These are phyloP conservation scores for Penicillium cinerascens DNA, from an alignment of 495 filamentous ascomycete species.

Conservation along the genomic window DNA sequence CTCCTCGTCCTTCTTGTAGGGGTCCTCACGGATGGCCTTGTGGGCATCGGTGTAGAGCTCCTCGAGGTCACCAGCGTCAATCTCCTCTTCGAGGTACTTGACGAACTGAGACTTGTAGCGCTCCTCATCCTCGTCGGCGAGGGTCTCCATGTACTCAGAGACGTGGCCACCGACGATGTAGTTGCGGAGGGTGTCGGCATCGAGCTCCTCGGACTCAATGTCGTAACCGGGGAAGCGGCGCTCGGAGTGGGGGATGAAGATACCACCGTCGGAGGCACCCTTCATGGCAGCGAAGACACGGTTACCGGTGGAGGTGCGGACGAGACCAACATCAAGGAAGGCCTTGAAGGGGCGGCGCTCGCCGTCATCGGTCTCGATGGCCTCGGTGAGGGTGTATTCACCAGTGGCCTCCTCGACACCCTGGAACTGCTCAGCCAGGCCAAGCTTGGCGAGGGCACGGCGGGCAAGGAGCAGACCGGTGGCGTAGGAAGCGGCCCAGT, in stretches of 20 bases:
- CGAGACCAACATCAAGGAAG: conserved; percentile 95
- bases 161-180: conserved; percentile 99
- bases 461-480: conserved; percentile 96
- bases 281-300: conserved; percentile 99
- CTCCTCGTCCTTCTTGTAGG: conserved; percentile 87
- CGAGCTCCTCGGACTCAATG: conserved; percentile 94
- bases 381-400: conserved; percentile 91
- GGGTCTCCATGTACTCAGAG: conserved; percentile 99
- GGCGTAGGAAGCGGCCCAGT: conserved; percentile 98
- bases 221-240: conserved; percentile 99
- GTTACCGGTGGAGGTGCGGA: conserved; percentile 94
- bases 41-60: conserved; percentile 94
- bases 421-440: conserved; percentile 81
- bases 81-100: conserved; percentile 92
- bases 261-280: conserved; percentile 96
- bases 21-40: conserved; percentile 95
- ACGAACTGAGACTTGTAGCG: conserved; percentile 97
- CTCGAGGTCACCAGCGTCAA: conserved; percentile 96
- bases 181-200: conserved; percentile 93
- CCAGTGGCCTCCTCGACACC: conserved; percentile 95
- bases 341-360: conserved; percentile 96
- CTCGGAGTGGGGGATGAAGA: conserved; percentile 96
- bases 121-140: conserved; percentile 99
- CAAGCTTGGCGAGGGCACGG: conserved; percentile 94
- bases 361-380: conserved; percentile 78